Conservation (phyloP, 257 asterid genomes). For the Cinchona pubescens region DNA sequence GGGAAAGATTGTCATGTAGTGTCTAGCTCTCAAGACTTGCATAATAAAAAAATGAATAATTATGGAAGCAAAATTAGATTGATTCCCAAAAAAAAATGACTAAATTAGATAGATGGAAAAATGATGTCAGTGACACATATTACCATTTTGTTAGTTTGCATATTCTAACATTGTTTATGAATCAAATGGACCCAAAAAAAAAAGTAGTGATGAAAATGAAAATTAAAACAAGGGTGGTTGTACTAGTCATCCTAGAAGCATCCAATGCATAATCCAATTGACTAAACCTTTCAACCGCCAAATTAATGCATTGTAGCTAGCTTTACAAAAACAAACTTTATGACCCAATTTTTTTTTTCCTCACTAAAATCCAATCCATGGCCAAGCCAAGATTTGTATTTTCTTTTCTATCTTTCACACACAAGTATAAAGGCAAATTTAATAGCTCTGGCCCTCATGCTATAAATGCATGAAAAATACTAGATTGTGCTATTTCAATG, state of each 20-base stretch:
- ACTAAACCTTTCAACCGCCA: conserved; percentile 26
- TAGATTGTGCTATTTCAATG: conserved; percentile 23
- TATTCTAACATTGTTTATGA: not conserved
- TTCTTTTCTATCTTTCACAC: conserved; percentile 30
- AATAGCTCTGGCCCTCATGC: conserved; percentile 60
- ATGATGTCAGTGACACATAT: conserved; percentile 3
- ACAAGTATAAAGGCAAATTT: conserved; percentile 25
- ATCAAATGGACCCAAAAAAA: no score
- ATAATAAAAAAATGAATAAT: not conserved
- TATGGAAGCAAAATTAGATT: no score
- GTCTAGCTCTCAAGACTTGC: not conserved
- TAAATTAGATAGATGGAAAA: not conserved
- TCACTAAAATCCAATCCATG: not conserved
- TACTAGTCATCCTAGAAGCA: conserved; percentile 24
- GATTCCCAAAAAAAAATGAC: not conserved
- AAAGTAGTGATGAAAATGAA: not conserved
- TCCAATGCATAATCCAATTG: conserved; percentile 48
- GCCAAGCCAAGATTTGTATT: not conserved
- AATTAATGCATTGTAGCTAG: conserved; percentile 20
- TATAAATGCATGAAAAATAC: conserved; percentile 43
- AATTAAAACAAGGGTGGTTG: not conserved
- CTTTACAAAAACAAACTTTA: conserved; percentile 6
- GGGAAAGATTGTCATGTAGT: not conserved
- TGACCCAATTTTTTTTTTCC: not conserved
- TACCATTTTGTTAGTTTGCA: not conserved